Evolutionary conservation across 306 rosid species (phyloP), one percentile per base, ranked within the genome.

Genomic region (Oemleria cerasiformis): DNA sequence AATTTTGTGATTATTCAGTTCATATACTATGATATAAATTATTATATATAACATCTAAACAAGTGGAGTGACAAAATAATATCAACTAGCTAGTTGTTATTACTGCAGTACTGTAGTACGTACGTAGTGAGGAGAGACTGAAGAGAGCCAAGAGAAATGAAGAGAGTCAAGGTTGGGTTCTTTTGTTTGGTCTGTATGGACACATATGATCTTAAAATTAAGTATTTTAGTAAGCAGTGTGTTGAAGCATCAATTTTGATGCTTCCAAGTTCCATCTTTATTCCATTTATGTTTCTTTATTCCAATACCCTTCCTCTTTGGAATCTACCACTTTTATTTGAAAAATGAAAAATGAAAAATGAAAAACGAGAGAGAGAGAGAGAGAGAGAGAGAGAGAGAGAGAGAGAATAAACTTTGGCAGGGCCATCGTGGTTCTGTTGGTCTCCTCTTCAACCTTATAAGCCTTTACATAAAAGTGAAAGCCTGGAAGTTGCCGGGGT

Each of bases 391-490:
- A 34, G 49, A 67, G 76, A 76, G 82, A 70, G 73, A 53, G 19
- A 55, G 60, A 39, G 63, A 61, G 54, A 64, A 68, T 73, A 63
- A 76, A 74, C 83, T 88, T 80, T 83, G 69, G 45, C 63, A 51
- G 71, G 60, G 67, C 50, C 75, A 83, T 77, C 7, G 78, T 75
- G 87, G 84, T 80, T 73, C 87, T 85, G 72, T 80, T 85, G 90
- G 92, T 85, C 88, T 85, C 77, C 81, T 79, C 83, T 77, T 30
- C 70, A 23, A 63, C 79, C 77, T 62, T 77, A 75, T 64, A 48
- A 51, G 57, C 79, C 79, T 86, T 86, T 78, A 53, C 80, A 70
- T 55, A 77, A 85, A 83, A 81, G 84, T 70, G 78, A 74, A 70
- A 42, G 53, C 56, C 34, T 34, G 77, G 61, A 77, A 72, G 82